These are phyloP conservation scores for Zelopaecilomyces penicillatus DNA, from an alignment of 2,329 filamentous ascomycete species.

Conservation along the genomic window DNA sequence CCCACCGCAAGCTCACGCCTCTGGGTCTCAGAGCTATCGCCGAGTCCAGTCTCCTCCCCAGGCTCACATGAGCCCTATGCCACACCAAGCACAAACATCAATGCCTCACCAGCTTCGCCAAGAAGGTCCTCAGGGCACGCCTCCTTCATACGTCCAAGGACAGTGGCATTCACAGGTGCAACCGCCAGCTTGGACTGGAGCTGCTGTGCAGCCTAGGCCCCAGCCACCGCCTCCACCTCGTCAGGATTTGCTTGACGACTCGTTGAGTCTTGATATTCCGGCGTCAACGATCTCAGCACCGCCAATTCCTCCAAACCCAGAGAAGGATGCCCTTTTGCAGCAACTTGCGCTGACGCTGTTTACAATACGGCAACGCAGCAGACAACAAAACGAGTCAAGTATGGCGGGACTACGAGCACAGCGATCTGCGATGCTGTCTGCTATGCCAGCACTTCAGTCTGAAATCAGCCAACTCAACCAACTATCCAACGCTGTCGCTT, in stretches of 20 bases:
- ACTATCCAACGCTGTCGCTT: conserved; percentile 61
- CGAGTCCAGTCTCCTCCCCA: neutral
- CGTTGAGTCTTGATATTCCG: conserved; percentile 43
- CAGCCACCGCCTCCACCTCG: conserved; percentile 20
- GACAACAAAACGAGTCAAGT: conserved; percentile 64
- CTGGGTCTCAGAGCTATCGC: conserved; percentile 3
- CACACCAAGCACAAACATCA: neutral
- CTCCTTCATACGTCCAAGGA: conserved; percentile 16
- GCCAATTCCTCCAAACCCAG: conserved; percentile 88
- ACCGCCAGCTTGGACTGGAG: conserved; percentile 16
- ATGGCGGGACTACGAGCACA: conserved; percentile 72
- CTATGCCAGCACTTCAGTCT: conserved; percentile 60
- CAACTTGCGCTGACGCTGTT: conserved; percentile 66
- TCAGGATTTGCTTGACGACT: conserved; percentile 49
- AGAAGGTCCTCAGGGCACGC: conserved; percentile 2
- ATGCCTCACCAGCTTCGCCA: neutral
- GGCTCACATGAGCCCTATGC: neutral
- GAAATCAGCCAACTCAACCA: conserved; percentile 66
- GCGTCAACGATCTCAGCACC: conserved; percentile 55
- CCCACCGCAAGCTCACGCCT: conserved; percentile 23
- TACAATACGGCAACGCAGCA: conserved; percentile 58
- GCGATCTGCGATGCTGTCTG: conserved; percentile 63
- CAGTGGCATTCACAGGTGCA: conserved; percentile 12
- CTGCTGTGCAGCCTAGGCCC: neutral
- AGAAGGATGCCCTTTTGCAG: conserved; percentile 79